Evolutionary conservation across 805 yeast genomes (phyloP).

Genomic region (Schwanniomyces pseudopolymorphus): DNA sequence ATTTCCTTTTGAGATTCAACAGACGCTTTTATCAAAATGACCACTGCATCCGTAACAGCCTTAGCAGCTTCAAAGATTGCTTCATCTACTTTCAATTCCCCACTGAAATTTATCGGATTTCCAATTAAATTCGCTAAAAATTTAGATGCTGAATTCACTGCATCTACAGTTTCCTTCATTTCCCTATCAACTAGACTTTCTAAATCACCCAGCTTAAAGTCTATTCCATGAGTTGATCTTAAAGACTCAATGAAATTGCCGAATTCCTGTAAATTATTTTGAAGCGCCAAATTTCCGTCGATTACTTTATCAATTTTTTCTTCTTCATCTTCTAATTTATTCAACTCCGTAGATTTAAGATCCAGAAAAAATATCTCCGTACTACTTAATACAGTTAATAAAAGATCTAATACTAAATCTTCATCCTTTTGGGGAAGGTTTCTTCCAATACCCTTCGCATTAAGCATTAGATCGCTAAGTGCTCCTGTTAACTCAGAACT

Average conservation of each 20-base stretch:
- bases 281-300: constrained; percentile 71
- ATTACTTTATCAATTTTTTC: constrained; percentile 77
- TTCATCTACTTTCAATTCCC: constrained; percentile 68
- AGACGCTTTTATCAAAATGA: constrained; percentile 68
- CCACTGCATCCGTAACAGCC: constrained; percentile 77
- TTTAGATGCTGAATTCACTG: constrained; percentile 64
- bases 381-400: constrained; percentile 58
- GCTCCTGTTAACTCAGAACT: constrained; percentile 64
- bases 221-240: constrained; percentile 28
- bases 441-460: constrained; percentile 68
- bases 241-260: constrained; percentile 56
- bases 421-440: constrained; percentile 53
- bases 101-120: constrained; percentile 52
- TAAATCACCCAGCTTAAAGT: constrained; percentile 48
- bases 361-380: constrained; percentile 63
- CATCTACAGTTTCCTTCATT: constrained; percentile 67
- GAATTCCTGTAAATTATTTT: constrained; percentile 63
- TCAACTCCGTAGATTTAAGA: constrained; percentile 53
- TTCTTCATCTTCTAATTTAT: constrained; percentile 51
- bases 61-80: constrained; percentile 76
- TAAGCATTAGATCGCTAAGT: constrained; percentile 60
- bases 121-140: constrained; percentile 55
- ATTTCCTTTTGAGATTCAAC: constrained; percentile 81
- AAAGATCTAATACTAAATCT: constrained; percentile 46
- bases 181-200: constrained; percentile 74